These are phyloP conservation scores for Boletales sp. DNA, from an alignment of 768 basidiomycete genomes.

Conservation along the genomic window DNA sequence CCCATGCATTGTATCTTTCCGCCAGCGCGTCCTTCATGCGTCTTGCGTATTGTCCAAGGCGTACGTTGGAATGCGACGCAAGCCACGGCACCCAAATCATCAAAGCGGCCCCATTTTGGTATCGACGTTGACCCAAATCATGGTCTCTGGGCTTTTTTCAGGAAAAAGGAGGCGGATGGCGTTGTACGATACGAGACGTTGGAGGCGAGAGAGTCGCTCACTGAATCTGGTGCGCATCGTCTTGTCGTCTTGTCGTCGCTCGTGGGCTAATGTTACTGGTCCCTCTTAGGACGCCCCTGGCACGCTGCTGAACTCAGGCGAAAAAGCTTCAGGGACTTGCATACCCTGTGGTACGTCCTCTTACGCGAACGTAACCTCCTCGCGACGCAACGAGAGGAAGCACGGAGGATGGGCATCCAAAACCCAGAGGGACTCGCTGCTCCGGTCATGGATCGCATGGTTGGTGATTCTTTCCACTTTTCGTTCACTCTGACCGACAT, in stretches of 20 bases:
- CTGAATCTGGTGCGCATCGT: constrained; percentile 34
- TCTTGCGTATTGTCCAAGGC: constrained; percentile 9
- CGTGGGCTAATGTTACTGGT: constrained; percentile 1
- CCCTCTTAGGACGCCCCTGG: constrained; percentile 79
- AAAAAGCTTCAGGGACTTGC: constrained; percentile 91
- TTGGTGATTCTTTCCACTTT: constrained; percentile 24
- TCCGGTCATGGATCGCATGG: constrained; percentile 40
- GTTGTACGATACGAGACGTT: constrained; percentile 52
- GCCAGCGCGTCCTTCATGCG: constrained; percentile 16
- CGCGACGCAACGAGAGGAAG: constrained; percentile 82
- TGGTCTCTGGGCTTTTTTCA: constrained; percentile 77
- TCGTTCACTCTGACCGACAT: constrained; percentile 4
- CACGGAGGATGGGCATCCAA: constrained; percentile 54
- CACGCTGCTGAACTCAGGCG: constrained; percentile 78
- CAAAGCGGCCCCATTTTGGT: constrained; percentile 41
- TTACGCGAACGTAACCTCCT: constrained; percentile 87
- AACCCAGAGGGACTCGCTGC: constrained; percentile 26
- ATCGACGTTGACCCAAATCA: constrained; percentile 55
- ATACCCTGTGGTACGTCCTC: constrained; percentile 92
- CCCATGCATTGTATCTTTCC: constrained; percentile 23
- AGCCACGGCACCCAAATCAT: constrained; percentile 15
- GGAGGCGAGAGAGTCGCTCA: constrained; percentile 30
- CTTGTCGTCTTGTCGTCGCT: neutral
- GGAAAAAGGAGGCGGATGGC: constrained; percentile 51
- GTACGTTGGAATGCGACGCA: constrained; percentile 24